Conservation (phyloP, 352 stramenopile species). For the Pythium pyrilobum region DNA sequence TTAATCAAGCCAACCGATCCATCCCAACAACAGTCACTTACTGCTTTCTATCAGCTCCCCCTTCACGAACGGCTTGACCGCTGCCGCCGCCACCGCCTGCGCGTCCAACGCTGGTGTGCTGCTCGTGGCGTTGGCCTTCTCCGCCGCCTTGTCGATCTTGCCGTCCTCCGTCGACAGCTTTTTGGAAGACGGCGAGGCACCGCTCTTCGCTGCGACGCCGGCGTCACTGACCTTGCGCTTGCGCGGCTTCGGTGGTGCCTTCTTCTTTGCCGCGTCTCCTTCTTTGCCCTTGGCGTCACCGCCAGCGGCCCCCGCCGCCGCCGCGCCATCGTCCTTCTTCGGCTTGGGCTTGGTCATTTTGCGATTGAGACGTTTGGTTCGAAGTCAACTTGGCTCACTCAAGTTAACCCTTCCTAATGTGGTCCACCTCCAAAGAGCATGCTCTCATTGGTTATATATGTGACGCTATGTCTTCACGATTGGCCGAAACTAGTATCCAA, state of each 20-base stretch:
- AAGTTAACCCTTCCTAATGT: neutral
- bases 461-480: no score
- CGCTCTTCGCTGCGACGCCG: constrained; percentile 24
- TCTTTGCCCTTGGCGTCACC: constrained; percentile 12
- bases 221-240: constrained; percentile 76
- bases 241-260: constrained; percentile 53
- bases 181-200: constrained; percentile 30
- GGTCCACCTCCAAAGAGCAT: neutral
- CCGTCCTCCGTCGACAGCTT: constrained; percentile 22
- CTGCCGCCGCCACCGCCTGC: neutral
- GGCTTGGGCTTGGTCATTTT: constrained; percentile 23
- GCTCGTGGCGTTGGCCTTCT: constrained; percentile 5
- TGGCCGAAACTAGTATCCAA: no score
- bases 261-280: constrained; percentile 49
- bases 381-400: neutral
- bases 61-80: constrained; percentile 69
- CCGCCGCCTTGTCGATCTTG: constrained; percentile 6
- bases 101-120: constrained; percentile 4
- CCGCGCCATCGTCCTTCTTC: constrained; percentile 11
- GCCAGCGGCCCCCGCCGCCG: neutral
- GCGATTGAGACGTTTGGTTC: neutral
- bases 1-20: neutral
- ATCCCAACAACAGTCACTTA: constrained; percentile 44
- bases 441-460: neutral
- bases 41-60: constrained; percentile 78